These are phyloP conservation scores for Chlorella sp. DNA, from an alignment of 139 green algal genomes.

Conservation along the genomic window DNA sequence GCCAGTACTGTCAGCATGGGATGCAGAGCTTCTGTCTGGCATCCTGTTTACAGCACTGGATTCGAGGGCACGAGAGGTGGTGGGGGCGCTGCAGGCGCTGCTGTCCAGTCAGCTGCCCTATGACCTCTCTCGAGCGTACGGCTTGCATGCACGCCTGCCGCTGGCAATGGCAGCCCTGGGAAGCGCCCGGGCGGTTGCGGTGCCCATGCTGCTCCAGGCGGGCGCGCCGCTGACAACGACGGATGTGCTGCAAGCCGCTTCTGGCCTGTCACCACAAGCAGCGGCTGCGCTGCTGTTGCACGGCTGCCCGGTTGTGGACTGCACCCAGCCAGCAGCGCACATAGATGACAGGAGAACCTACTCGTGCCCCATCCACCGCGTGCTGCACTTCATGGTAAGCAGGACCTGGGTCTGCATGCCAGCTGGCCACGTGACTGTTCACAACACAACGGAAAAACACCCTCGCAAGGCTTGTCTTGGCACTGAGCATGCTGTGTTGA, in stretches of 20 bases:
- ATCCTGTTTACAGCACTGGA: background rate
- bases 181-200: background rate
- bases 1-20: background rate
- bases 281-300: background rate
- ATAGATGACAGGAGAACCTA: background rate
- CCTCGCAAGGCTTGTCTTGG: background rate
- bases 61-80: background rate
- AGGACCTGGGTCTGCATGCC: background rate
- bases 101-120: background rate
- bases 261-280: background rate
- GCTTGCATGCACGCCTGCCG: background rate
- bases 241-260: background rate
- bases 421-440: background rate
- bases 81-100: background rate
- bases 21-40: background rate
- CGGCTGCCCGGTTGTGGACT: background rate
- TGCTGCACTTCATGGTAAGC: background rate
- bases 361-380: background rate
- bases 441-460: background rate
- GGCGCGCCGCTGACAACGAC: background rate
- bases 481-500: background rate
- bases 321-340: background rate
- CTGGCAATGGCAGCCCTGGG: background rate
- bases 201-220: background rate
- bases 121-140: background rate